Percentiles rank a stretch among this genome's conserved stretches.
Conservation (phyloP, 257 asterid genomes). For the Solanum tacnaense region DNA sequence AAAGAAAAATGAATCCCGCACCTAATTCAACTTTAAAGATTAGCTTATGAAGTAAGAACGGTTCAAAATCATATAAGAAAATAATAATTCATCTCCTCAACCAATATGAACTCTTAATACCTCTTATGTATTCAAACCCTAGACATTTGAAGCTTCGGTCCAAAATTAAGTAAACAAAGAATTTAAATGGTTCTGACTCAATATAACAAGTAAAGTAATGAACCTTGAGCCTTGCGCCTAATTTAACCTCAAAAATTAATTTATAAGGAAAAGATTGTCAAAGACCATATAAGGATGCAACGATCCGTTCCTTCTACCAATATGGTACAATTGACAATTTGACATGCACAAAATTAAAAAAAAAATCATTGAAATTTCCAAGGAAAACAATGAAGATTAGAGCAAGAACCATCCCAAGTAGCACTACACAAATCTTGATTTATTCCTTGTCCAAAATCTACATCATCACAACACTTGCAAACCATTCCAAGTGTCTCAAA, state of each 20-base stretch:
- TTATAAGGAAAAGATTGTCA: not conserved
- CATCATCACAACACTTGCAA: constrained; percentile 33
- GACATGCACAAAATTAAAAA: not conserved
- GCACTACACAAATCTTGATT: constrained; percentile 1
- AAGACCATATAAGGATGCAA: not conserved
- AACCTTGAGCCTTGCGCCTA: not conserved
- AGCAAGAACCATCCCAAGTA: constrained; percentile 23
- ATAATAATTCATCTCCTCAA: not conserved
- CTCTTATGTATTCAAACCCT: not conserved
- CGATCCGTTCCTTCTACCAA: not conserved
- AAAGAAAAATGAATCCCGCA: not conserved
- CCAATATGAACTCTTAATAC: not conserved
- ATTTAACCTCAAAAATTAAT: not conserved
- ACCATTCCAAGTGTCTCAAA: constrained; percentile 23
- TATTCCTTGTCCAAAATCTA: not conserved
- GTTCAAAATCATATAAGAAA: not conserved
- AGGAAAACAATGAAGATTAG: constrained; percentile 24
- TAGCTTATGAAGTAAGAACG: not conserved
- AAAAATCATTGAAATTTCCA: constrained; percentile 14
- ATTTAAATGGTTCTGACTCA: not conserved
- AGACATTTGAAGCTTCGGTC: not conserved
- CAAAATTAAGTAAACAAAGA: not conserved
- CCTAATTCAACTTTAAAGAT: not conserved
- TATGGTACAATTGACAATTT: not conserved
- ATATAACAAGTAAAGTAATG: not conserved